Evolutionary conservation across 441 rosid genomes (phyloP), one percentile per base, ranked within the genome.

Genomic region (Croton laevigatus): DNA sequence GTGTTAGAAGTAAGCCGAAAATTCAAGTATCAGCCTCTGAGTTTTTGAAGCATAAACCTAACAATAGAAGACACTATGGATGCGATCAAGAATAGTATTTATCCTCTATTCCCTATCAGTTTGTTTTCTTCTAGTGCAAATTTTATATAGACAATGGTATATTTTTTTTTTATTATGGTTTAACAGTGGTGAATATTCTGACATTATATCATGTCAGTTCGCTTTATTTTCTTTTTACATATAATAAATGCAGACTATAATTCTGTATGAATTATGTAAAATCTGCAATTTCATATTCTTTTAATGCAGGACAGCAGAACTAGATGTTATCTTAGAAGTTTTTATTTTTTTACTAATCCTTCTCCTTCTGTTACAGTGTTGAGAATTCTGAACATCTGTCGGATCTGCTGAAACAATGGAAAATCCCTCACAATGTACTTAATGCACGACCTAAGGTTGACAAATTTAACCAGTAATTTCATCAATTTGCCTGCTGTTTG

Each of bases 381-480:
- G 95, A 94, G 80, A 91, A 91, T 73, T 94, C 98, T 51, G 98
- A 94, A 75, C 83, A 87, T 79, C 82, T 94, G 78, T 94, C 98
- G n/a, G 94, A 82, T 83, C 79, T 90, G 85, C 89, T 94, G 69
- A 90, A 80, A 83, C 91, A 90, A 71, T 79, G 82, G 88, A 84
- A 81, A 72, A 85, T 94, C 63, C 98, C 97, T 65, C 98, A 94
- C 84, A 91, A 87, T 81, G 97, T 94, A 78, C 76, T 94, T 73
- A 94, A 94, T 84, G 98, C 98, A 67, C 83, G 98, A 70, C 97
- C 98, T 49, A 94, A 90, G 98, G 98, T 94, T 62, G 52, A 73
- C 71, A 71, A 51, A 63, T 71, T 65, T 61, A 27, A 61, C 62
- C 69, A 66, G n/a, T 58, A 70, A 52, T 71, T 58, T 16, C 45